phyloP scores from a whole-genome alignment of 2,329 filamentous ascomycete species.

The Cladosporium sp. region DNA sequence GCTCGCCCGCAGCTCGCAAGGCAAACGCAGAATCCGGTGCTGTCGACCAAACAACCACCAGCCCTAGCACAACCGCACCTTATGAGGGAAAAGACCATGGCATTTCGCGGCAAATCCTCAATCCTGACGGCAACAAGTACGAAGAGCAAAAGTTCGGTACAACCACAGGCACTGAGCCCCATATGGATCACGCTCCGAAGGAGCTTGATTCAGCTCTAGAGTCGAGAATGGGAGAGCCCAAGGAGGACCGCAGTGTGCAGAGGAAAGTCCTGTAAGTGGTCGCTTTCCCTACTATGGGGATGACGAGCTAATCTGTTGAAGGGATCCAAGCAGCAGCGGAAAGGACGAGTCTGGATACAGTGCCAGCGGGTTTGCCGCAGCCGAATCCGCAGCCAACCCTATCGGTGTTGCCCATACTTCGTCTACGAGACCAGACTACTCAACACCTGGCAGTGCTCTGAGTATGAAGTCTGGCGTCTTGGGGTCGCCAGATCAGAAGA shows the following conservation, averaged over 20 bases:
- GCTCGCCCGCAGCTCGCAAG: constrained; percentile 25
- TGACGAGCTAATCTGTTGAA: not conserved
- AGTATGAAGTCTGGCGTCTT: constrained; percentile 41
- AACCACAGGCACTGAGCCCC: not conserved
- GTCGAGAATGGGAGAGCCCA: not conserved
- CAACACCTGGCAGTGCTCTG: constrained; percentile 26
- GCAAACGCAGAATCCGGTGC: not conserved
- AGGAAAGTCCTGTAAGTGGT: constrained; percentile 18
- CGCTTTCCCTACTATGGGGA: too few relatives aligned
- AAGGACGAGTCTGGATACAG: constrained; percentile 18
- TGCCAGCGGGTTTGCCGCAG: not conserved
- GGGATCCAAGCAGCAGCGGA: constrained; percentile 16
- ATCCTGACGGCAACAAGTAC: constrained; percentile 24
- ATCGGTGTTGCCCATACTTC: not conserved
- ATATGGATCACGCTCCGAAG: not conserved
- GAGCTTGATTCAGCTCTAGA: not conserved
- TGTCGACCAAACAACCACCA: not conserved
- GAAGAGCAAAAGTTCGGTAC: constrained; percentile 19
- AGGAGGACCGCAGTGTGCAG: constrained; percentile 13
- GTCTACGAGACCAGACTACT: not conserved
- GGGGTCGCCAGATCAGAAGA: constrained; percentile 19
- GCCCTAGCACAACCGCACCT: not conserved
- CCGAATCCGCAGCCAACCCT: not conserved
- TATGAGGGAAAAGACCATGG: constrained; percentile 16
- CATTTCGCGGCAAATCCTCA: constrained; percentile 20